A percentile compares a stretch with the other conserved stretches of the same genome.
Evolutionary conservation across 2,329 filamentous ascomycete species (phyloP).

Genomic region (Coniochaeta sp.): DNA sequence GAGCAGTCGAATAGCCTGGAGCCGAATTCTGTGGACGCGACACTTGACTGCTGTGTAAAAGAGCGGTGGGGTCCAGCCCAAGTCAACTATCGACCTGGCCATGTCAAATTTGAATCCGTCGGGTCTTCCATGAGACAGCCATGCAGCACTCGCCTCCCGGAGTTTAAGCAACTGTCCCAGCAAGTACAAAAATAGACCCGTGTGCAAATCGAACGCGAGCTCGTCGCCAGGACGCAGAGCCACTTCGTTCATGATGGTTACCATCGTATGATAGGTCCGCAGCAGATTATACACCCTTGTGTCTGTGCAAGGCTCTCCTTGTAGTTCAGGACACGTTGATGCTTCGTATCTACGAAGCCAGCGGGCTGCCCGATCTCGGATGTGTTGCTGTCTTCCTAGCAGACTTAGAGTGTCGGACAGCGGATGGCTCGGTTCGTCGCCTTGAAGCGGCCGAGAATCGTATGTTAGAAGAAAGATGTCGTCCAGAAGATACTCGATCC

Average conservation of each 20-base stretch:
- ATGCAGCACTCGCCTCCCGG: background rate
- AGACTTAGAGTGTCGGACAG: background rate
- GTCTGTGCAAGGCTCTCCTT: background rate
- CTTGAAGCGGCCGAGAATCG: background rate
- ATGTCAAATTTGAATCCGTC: slow-evolving; percentile 6
- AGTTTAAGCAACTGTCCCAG: background rate
- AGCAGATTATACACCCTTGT: slow-evolving; percentile 11
- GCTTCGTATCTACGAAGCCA: background rate
- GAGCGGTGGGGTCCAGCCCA: slow-evolving; percentile 29
- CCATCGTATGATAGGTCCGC: slow-evolving; percentile 31
- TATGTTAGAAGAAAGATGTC: background rate
- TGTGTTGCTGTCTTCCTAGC: background rate
- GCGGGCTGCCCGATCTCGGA: background rate
- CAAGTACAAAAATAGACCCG: slow-evolving; percentile 18
- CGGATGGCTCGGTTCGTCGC: background rate
- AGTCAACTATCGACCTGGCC: slow-evolving; percentile 31
- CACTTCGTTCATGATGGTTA: slow-evolving; percentile 31
- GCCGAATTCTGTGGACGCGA: slow-evolving; percentile 25
- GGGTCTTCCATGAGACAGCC: background rate
- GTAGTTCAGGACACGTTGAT: background rate
- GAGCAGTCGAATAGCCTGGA: slow-evolving; percentile 25
- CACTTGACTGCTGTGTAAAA: slow-evolving; percentile 31
- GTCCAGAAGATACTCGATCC: background rate
- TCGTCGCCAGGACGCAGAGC: slow-evolving; percentile 24
- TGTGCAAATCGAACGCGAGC: slow-evolving; percentile 26